These are phyloP conservation scores for Barnettozyma californica DNA, from an alignment of 805 yeast genomes.

Conservation along the genomic window DNA sequence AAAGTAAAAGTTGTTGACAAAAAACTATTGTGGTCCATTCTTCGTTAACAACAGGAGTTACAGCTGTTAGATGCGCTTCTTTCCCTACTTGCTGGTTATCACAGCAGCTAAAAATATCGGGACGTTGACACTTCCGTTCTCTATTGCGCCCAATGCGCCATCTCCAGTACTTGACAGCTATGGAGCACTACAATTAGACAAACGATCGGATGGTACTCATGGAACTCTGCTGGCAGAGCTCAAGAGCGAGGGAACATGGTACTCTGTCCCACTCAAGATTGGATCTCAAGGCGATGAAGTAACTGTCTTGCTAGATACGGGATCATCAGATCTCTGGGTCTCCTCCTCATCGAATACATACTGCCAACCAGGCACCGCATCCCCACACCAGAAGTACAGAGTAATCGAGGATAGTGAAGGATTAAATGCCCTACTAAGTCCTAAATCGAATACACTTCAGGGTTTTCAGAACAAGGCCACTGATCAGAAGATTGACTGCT, in stretches of 20 bases:
- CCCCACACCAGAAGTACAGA: constrained; percentile 6
- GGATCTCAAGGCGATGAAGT: constrained; percentile 18
- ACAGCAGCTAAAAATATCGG: neutral
- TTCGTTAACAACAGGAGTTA: neutral
- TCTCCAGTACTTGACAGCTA: neutral
- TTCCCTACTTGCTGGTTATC: neutral
- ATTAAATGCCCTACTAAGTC: neutral
- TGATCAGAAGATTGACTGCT: constrained; percentile 19
- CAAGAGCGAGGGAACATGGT: constrained; percentile 9
- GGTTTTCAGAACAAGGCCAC: constrained; percentile 3
- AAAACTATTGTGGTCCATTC: no score
- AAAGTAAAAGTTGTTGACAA: no score
- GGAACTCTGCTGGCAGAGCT: constrained; percentile 5
- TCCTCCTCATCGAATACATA: constrained; percentile 24
- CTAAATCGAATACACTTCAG: no score
- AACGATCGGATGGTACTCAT: constrained; percentile 1
- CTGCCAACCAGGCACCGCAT: constrained; percentile 15
- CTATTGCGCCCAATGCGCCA: neutral
- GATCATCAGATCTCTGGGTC: constrained; percentile 33
- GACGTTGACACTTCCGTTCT: neutral
- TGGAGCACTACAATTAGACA: neutral
- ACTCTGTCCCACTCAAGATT: constrained; percentile 10
- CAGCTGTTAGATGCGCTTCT: neutral
- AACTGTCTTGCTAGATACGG: constrained; percentile 30
- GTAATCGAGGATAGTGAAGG: constrained; percentile 4